These are phyloP conservation scores for Peziza echinospora DNA, from an alignment of 495 filamentous ascomycete species.

Conservation along the genomic window DNA sequence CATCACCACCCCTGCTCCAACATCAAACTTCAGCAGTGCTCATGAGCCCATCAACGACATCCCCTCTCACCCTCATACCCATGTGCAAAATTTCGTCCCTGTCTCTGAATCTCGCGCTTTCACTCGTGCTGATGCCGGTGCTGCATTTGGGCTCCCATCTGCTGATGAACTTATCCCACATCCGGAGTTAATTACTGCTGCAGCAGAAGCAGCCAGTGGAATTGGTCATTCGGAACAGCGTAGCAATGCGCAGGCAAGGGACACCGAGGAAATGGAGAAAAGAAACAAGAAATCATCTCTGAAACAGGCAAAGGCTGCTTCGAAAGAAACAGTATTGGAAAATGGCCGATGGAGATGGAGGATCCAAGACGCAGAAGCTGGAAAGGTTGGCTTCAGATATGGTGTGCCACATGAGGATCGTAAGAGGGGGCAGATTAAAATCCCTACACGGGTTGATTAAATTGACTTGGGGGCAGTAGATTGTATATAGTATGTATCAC, in stretches of 20 bases:
- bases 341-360: constrained; percentile 59
- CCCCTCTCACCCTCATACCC: constrained; percentile 55
- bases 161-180: constrained; percentile 75
- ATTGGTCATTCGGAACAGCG: constrained; percentile 21
- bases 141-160: constrained; percentile 65
- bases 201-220: constrained; percentile 25
- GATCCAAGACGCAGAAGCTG: constrained; percentile 45
- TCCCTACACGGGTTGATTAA: constrained; percentile 38
- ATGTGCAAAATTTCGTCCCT: constrained; percentile 72
- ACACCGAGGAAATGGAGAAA: constrained; percentile 21
- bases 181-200: constrained; percentile 52
- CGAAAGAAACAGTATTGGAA: constrained; percentile 24
- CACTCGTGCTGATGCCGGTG: constrained; percentile 71
- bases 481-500: too few relatives aligned
- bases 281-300: constrained; percentile 23
- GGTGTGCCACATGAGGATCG: constrained; percentile 46
- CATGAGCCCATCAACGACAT: constrained; percentile 90
- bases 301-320: constrained; percentile 24
- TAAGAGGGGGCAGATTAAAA: constrained; percentile 53
- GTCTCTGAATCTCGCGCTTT: constrained; percentile 76
- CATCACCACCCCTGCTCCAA: constrained; percentile 30
- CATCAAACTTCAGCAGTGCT: constrained; percentile 11
- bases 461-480: too few relatives aligned
- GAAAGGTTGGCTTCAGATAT: constrained; percentile 42
- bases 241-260: constrained; percentile 24